These are phyloP conservation scores for Termitomyces sp. DNA, from an alignment of 768 basidiomycete genomes.

Conservation along the genomic window DNA sequence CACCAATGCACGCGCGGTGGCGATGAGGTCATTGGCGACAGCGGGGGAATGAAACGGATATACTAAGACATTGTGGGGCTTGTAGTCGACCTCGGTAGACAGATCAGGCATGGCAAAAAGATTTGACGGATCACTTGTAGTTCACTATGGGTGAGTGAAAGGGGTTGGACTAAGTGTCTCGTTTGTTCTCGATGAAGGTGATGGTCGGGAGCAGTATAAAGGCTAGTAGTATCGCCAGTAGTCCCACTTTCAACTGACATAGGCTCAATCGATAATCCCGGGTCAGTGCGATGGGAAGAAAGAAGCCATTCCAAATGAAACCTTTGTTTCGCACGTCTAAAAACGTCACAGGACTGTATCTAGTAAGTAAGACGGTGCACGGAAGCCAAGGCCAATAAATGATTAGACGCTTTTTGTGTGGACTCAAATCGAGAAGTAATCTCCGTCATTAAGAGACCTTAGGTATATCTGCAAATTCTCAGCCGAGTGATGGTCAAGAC, in stretches of 20 bases:
- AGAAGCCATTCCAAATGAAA: slow-evolving; percentile 8
- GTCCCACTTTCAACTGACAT: background rate
- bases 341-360: slow-evolving; percentile 3
- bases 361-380: background rate
- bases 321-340: slow-evolving; percentile 14
- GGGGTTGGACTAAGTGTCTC: slow-evolving; percentile 2
- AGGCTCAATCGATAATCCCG: background rate
- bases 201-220: slow-evolving; percentile 1
- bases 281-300: background rate
- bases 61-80: slow-evolving; percentile 24
- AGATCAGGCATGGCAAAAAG: slow-evolving; percentile 24
- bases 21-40: slow-evolving; percentile 36
- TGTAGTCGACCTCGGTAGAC: slow-evolving; percentile 6
- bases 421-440: background rate
- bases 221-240: background rate
- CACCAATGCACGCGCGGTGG: slow-evolving; percentile 37
- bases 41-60: slow-evolving; percentile 33
- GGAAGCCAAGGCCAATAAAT: background rate
- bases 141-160: slow-evolving; percentile 13
- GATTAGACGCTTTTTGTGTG: background rate
- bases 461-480: background rate
- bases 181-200: slow-evolving; percentile 3
- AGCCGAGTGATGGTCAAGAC: background rate
- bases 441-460: background rate
- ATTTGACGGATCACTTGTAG: slow-evolving; percentile 21